Evolutionary conservation across 495 filamentous ascomycete species (phyloP).

Genomic region (Podospora didyma): DNA sequence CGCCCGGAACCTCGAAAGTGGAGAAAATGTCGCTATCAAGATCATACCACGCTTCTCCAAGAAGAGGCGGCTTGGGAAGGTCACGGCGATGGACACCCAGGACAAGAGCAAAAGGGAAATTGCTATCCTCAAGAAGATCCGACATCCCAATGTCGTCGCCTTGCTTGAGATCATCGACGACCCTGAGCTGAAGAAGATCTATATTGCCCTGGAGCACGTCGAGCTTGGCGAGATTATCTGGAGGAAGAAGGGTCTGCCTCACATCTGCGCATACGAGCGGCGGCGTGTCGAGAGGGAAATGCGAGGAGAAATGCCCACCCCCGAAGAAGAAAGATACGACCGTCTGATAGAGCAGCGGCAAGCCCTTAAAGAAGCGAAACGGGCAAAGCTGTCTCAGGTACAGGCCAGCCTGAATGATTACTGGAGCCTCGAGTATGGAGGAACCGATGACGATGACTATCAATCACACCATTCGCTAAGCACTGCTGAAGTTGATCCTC

Average conservation of each 20-base stretch:
- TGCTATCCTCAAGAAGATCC: slow-evolving; percentile 95
- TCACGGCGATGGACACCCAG: slow-evolving; percentile 59
- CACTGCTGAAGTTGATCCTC: slow-evolving; percentile 21
- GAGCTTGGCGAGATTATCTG: slow-evolving; percentile 91
- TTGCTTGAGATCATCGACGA: slow-evolving; percentile 97
- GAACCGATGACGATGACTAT: slow-evolving; percentile 56
- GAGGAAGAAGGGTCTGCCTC: slow-evolving; percentile 76
- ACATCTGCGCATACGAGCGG: slow-evolving; percentile 79
- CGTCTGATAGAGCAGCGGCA: slow-evolving; percentile 54
- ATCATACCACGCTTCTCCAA: slow-evolving; percentile 96
- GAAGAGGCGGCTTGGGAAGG: slow-evolving; percentile 78
- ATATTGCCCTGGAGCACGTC: slow-evolving; percentile 93
- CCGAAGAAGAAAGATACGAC: slow-evolving; percentile 62
- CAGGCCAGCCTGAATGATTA: slow-evolving; percentile 47
- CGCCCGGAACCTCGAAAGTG: slow-evolving; percentile 70
- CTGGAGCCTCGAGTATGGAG: slow-evolving; percentile 82
- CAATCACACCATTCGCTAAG: slow-evolving; percentile 35
- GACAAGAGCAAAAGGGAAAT: slow-evolving; percentile 97
- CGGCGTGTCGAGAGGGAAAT: slow-evolving; percentile 69
- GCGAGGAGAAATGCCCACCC: slow-evolving; percentile 53
- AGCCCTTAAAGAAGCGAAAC: slow-evolving; percentile 52
- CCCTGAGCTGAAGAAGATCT: slow-evolving; percentile 91
- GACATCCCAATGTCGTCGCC: slow-evolving; percentile 91
- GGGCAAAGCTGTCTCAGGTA: slow-evolving; percentile 37
- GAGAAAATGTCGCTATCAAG: slow-evolving; percentile 90